Conservation (phyloP, 306 rosid species). For the Prunus dulcis region DNA sequence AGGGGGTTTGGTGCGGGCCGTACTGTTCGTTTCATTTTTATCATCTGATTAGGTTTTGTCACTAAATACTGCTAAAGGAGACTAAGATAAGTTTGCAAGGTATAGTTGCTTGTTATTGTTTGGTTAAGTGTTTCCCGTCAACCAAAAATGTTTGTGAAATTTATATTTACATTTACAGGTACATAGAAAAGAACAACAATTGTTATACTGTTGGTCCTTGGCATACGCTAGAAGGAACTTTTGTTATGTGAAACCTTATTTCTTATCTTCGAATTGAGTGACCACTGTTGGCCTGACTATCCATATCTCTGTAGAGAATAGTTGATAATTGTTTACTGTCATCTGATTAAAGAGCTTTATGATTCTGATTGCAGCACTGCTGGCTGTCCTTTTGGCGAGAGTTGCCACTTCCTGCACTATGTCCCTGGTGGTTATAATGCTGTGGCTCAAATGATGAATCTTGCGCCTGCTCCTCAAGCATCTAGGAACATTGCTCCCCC, state of each 20-base stretch:
- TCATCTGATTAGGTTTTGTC: not conserved
- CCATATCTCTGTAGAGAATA: not conserved
- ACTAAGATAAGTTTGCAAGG: not conserved
- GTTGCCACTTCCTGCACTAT: slow-evolving; percentile 90
- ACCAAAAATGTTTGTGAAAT: not conserved
- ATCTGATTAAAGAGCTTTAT: slow-evolving; percentile 29
- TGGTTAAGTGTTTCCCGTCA: no score
- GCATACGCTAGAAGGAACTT: not conserved
- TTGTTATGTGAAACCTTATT: not conserved
- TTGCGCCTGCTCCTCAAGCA: slow-evolving; percentile 58
- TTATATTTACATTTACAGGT: not conserved
- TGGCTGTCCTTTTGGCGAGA: slow-evolving; percentile 96
- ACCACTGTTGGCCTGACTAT: not conserved
- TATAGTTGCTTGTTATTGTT: not conserved
- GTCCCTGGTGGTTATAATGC: slow-evolving; percentile 94
- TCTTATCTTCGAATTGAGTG: not conserved
- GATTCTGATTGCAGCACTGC: slow-evolving; percentile 66
- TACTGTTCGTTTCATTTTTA: not conserved
- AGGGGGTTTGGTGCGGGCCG: not conserved
- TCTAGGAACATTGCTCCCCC: slow-evolving; percentile 55
- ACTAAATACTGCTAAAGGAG: not conserved
- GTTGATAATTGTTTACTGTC: not conserved
- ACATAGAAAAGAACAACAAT: not conserved
- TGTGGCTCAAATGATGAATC: slow-evolving; percentile 90
- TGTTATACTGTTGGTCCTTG: not conserved